Conservation (phyloP, 176 grass and related monocot genomes). For the Aegilops longissima region DNA sequence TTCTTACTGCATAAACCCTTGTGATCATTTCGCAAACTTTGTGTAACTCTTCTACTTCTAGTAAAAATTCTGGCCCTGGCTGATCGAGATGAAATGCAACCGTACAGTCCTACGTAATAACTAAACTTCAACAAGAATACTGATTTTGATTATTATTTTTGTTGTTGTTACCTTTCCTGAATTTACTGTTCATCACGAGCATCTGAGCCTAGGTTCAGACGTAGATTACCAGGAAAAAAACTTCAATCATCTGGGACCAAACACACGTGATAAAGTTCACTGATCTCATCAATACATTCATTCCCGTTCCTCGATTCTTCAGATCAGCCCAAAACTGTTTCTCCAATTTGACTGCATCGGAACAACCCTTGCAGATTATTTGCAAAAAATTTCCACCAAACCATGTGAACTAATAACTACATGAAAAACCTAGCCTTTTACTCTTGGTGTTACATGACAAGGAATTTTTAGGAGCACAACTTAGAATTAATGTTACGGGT, state of each 20-base stretch:
- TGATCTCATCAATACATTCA: background rate
- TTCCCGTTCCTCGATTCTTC: background rate
- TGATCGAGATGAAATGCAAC: too few relatives aligned
- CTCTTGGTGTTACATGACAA: slow-evolving; percentile 22
- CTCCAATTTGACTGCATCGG: background rate
- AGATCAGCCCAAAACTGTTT: background rate
- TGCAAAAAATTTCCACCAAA: background rate
- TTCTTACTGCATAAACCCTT: too few relatives aligned
- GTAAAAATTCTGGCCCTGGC: too few relatives aligned
- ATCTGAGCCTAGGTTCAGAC: too few relatives aligned
- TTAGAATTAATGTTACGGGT: background rate
- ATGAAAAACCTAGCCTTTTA: background rate
- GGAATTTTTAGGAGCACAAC: background rate
- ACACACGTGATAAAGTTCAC: background rate
- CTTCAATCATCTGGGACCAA: background rate
- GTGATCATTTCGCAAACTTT: too few relatives aligned
- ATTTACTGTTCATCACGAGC: too few relatives aligned
- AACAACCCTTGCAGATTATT: slow-evolving; percentile 26
- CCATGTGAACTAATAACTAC: background rate
- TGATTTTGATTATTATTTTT: too few relatives aligned
- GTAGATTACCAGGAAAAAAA: too few relatives aligned
- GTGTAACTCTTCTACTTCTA: too few relatives aligned
- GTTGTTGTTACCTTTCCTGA: too few relatives aligned
- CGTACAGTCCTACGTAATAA: too few relatives aligned
- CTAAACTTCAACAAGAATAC: too few relatives aligned